Evolutionary conservation across 495 filamentous ascomycete genomes (phyloP).

Genomic region (Massariosphaeria phaeospora): DNA sequence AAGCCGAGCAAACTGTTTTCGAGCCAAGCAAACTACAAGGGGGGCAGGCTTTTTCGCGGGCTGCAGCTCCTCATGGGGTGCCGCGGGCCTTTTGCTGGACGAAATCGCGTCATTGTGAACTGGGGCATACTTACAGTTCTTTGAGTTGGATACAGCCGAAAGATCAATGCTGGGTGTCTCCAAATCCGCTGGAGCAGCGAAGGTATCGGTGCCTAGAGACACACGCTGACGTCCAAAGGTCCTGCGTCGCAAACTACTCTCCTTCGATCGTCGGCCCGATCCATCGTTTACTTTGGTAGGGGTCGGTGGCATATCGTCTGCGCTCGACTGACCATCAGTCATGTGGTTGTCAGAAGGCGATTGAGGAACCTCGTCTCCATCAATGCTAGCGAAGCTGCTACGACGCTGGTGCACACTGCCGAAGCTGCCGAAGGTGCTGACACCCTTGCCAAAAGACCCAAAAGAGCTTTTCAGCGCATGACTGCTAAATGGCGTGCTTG

Average conservation of each 20-base stretch:
- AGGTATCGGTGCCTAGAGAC: constrained; percentile 43
- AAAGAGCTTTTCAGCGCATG: constrained; percentile 44
- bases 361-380: constrained; percentile 62
- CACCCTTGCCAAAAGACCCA: constrained; percentile 61
- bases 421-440: constrained; percentile 64
- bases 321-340: constrained; percentile 54
- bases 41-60: neutral
- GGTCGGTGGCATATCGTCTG: constrained; percentile 81
- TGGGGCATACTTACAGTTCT: constrained; percentile 14
- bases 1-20: neutral
- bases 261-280: constrained; percentile 43
- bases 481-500: constrained; percentile 60
- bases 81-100: neutral
- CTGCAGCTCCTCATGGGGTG: neutral
- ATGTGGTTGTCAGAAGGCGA: constrained; percentile 52
- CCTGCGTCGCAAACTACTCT: constrained; percentile 43
- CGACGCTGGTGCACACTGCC: constrained; percentile 53
- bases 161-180: constrained; percentile 16
- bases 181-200: constrained; percentile 31
- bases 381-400: constrained; percentile 70
- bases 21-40: neutral
- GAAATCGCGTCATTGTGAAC: neutral
- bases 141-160: neutral
- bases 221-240: constrained; percentile 41
- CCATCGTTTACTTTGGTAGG: constrained; percentile 71